Percentiles rank a stretch among this genome's conserved stretches.
Conservation (phyloP, 164 flowering plant genomes). For the Chimonanthus salicifolius region DNA sequence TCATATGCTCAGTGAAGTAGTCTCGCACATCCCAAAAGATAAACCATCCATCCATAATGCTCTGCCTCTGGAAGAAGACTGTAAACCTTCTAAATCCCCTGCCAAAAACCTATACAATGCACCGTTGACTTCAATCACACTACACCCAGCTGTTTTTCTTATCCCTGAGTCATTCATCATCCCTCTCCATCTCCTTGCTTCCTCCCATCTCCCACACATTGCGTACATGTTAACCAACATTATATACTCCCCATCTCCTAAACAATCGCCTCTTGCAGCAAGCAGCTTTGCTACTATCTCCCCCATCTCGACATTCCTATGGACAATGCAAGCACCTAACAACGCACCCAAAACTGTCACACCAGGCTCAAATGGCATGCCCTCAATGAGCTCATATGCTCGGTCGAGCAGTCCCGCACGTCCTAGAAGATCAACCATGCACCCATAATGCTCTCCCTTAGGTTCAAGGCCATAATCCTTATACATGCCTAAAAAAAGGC, state of each 20-base stretch:
- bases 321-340: constrained; percentile 32
- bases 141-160: constrained; percentile 35
- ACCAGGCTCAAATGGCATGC: constrained; percentile 40
- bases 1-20: constrained; percentile 20
- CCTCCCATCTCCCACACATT: constrained; percentile 27
- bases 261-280: neutral
- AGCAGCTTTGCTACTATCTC: constrained; percentile 19
- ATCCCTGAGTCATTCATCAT: constrained; percentile 38
- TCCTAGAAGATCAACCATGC: constrained; percentile 43
- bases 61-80: constrained; percentile 31
- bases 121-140: constrained; percentile 30
- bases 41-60: constrained; percentile 45
- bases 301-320: constrained; percentile 28
- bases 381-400: constrained; percentile 23
- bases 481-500: constrained; percentile 27
- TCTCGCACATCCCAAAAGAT: constrained; percentile 36
- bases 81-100: constrained; percentile 21
- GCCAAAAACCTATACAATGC: constrained; percentile 27
- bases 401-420: constrained; percentile 28
- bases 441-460: constrained; percentile 41
- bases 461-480: constrained; percentile 25
- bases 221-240: constrained; percentile 42
- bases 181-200: constrained; percentile 34
- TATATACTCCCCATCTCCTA: constrained; percentile 45
- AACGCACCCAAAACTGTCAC: constrained; percentile 31